Evolutionary conservation across 345 rosid genomes (phyloP), one percentile per base, ranked within the genome.

Genomic region (Triadica sebifera): DNA sequence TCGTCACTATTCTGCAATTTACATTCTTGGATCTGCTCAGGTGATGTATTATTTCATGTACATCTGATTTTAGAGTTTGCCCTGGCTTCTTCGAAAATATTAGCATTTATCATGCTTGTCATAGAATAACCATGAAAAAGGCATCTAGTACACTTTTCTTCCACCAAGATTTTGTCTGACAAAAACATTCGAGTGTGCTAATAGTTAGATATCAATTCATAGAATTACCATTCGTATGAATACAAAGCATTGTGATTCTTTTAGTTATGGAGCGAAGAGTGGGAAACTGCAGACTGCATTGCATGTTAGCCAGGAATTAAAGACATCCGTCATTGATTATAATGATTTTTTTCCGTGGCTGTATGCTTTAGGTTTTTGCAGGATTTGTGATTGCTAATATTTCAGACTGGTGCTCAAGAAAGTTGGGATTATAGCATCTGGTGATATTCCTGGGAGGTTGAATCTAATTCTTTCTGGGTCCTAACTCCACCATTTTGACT

Each of bases 311-410:
- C 2, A 29, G 34, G 34, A 29, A 29, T 2, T 29, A 1, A 29
- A 29, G 34, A 1, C 34, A 2, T 29, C 34, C 34, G 34, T 29
- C 34, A 29, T 29, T 29, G 34, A 29, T 29, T 29, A 29, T 29
- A 29, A 29, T 2, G 34, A 29, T 29, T 2, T 29, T 29, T 29
- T 29, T 29, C 34, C 2, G 34, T 29, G 34, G 34, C 34, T 29
- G 34, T 29, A 29, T 67, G 50, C 53, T 59, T 75, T 91, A 91
- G 98, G 98, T 92, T n/a, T 94, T 94, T 74, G 93, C 88, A 55
- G 98, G 98, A 75, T 94, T 94, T 72, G 88, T 93, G 78, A 92
- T 92, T 79, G 98, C 95, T 1, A 94, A 94, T 81, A 70, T 91
- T 61, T 85, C 97, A 4, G 91, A 81, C 69, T 83, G 92, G 87